A percentile compares a stretch with the other conserved stretches of the same genome.
These are phyloP conservation scores for Solanum ossicruentum DNA, from an alignment of 257 asterid species.

Conservation along the genomic window DNA sequence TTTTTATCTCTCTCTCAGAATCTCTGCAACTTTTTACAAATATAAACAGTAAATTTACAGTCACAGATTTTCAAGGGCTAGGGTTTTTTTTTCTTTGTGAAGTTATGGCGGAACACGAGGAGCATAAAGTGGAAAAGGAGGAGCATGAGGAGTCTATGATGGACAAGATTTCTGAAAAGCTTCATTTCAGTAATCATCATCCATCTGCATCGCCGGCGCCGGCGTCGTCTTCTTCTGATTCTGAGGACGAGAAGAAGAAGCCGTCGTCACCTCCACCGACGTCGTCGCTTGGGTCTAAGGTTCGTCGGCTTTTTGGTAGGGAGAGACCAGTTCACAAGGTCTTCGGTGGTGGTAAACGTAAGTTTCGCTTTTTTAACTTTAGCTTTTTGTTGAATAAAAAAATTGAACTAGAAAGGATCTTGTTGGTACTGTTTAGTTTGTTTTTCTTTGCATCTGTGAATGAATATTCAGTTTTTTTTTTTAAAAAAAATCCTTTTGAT, in stretches of 20 bases:
- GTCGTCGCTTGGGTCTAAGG: conserved; percentile 35
- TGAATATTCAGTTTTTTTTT: background rate
- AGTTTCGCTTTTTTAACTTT: background rate
- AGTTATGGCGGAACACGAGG: conserved; percentile 45
- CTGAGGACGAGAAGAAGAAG: conserved; percentile 33
- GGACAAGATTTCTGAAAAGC: conserved; percentile 43
- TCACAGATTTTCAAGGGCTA: background rate
- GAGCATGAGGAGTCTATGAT: conserved; percentile 33
- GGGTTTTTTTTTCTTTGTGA: background rate
- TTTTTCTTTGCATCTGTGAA: background rate
- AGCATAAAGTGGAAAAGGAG: conserved; percentile 30
- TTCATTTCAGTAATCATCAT: conserved; percentile 12
- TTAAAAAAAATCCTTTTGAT: background rate
- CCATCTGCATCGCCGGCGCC: conserved; percentile 1
- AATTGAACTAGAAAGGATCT: background rate
- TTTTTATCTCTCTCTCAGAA: background rate
- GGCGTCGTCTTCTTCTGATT: conserved; percentile 38
- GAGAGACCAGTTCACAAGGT: conserved; percentile 60
- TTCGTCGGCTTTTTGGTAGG: conserved; percentile 59
- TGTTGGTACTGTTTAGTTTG: background rate
- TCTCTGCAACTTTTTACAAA: background rate
- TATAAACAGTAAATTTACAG: background rate
- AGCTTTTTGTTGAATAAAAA: background rate
- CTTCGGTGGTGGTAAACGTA: conserved; percentile 83
- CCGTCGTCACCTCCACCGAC: conserved; percentile 5